These are phyloP conservation scores for Corymbia citriodora DNA, from an alignment of 441 rosid genomes.

Conservation along the genomic window DNA sequence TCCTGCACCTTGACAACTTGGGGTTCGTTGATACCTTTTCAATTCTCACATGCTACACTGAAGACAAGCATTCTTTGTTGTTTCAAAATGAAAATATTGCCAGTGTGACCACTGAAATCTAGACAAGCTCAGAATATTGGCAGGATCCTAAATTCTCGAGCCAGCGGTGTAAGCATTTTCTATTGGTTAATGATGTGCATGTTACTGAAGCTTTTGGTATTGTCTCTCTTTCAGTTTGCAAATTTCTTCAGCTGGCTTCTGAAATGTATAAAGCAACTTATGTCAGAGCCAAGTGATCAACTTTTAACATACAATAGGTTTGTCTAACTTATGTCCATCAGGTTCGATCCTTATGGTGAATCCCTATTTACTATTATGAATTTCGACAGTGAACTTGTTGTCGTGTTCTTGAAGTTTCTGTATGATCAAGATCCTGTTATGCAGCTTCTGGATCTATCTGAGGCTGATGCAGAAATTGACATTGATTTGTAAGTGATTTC, in stretches of 20 bases:
- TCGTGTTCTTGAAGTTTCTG: constrained; percentile 84
- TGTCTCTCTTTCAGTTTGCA: constrained; percentile 55
- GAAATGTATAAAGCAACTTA: constrained; percentile 82
- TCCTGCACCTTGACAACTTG: background rate
- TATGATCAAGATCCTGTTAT: constrained; percentile 94
- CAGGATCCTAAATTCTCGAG: background rate
- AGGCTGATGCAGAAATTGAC: constrained; percentile 49
- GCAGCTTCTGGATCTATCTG: constrained; percentile 63
- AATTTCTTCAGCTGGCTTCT: constrained; percentile 96
- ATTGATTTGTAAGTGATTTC: constrained; percentile 60
- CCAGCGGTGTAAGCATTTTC: background rate
- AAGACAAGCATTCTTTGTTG: background rate
- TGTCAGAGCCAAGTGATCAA: constrained; percentile 94
- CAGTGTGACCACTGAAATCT: background rate
- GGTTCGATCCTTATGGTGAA: background rate
- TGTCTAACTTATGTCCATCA: constrained; percentile 6
- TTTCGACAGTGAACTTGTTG: constrained; percentile 80
- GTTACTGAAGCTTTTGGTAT: constrained; percentile 10
- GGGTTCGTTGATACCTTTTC: background rate
- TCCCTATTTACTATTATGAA: constrained; percentile 10
- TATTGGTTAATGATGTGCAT: background rate
- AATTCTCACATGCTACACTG: background rate
- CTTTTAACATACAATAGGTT: constrained; percentile 72
- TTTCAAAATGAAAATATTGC: background rate
- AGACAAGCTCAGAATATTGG: background rate